These are phyloP conservation scores for Coemansia sp. DNA, from an alignment of 192 early-diverging fungal genomes.

Conservation along the genomic window DNA sequence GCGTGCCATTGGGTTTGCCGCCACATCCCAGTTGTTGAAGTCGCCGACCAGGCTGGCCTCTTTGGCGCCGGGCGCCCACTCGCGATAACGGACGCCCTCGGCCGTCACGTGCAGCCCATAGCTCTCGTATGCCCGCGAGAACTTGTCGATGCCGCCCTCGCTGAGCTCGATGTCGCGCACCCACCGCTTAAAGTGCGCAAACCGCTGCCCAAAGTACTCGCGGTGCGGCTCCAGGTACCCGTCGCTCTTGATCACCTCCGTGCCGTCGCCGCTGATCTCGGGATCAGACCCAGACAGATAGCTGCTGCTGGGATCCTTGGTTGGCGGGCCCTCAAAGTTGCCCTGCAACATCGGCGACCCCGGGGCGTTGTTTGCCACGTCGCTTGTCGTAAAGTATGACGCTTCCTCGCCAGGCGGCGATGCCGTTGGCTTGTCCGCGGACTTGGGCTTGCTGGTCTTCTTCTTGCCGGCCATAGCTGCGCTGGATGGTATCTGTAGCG, in stretches of 20 bases:
- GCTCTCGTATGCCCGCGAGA: constrained; percentile 75
- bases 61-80: constrained; percentile 89
- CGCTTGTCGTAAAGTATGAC: not conserved
- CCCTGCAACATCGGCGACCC: not conserved
- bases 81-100: constrained; percentile 78
- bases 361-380: not conserved
- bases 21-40: constrained; percentile 89
- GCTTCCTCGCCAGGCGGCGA: not conserved
- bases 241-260: constrained; percentile 69
- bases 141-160: constrained; percentile 83
- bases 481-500: no score
- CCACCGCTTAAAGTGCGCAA: constrained; percentile 67
- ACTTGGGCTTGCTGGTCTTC: constrained; percentile 20
- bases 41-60: constrained; percentile 85
- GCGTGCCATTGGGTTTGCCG: constrained; percentile 72
- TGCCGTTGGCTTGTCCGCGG: constrained; percentile 3
- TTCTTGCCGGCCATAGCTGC: constrained; percentile 36
- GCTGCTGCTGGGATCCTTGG: constrained; percentile 19
- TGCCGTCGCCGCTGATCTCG: constrained; percentile 57
- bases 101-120: constrained; percentile 77
- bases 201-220: constrained; percentile 59
- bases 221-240: constrained; percentile 76
- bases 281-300: constrained; percentile 26
- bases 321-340: constrained; percentile 15
- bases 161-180: constrained; percentile 62